Percentiles rank a stretch among this genome's conserved stretches.
Evolutionary conservation across 805 yeast genomes (phyloP).

Genomic region (Millerozyma acaciae): DNA sequence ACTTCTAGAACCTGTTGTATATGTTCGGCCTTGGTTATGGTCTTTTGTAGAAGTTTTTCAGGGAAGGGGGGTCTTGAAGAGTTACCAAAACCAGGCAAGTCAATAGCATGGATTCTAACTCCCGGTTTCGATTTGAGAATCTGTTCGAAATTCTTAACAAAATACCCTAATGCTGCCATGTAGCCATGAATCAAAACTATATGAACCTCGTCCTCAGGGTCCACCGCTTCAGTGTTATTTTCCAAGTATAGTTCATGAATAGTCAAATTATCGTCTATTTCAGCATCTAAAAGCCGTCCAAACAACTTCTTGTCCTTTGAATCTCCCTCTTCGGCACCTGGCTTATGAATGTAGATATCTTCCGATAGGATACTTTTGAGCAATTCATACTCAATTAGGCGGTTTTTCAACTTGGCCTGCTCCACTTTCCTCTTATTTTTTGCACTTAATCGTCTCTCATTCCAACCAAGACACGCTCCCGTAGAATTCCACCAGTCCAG

Average conservation of each 20-base stretch:
- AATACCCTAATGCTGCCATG: constrained; percentile 44
- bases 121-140: constrained; percentile 29
- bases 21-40: constrained; percentile 15
- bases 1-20: constrained; percentile 29
- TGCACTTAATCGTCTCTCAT: constrained; percentile 8
- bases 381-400: constrained; percentile 30
- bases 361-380: constrained; percentile 29
- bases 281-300: constrained; percentile 28
- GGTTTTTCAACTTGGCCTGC: constrained; percentile 22
- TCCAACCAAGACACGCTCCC: constrained; percentile 15
- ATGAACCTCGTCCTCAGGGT: constrained; percentile 15
- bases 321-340: constrained; percentile 6
- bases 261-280: constrained; percentile 22
- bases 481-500: constrained; percentile 39
- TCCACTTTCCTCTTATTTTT: constrained; percentile 5
- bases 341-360: constrained; percentile 24
- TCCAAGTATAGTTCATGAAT: constrained; percentile 36
- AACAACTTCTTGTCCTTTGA: constrained; percentile 3
- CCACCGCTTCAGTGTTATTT: constrained; percentile 12
- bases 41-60: constrained; percentile 18
- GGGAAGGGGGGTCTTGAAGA: constrained; percentile 40
- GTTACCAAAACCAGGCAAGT: constrained; percentile 42
- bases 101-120: constrained; percentile 35
- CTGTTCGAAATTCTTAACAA: constrained; percentile 34
- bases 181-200: constrained; percentile 40